Evolutionary conservation across 306 rosid species (phyloP).

Genomic region (Glycine soja): DNA sequence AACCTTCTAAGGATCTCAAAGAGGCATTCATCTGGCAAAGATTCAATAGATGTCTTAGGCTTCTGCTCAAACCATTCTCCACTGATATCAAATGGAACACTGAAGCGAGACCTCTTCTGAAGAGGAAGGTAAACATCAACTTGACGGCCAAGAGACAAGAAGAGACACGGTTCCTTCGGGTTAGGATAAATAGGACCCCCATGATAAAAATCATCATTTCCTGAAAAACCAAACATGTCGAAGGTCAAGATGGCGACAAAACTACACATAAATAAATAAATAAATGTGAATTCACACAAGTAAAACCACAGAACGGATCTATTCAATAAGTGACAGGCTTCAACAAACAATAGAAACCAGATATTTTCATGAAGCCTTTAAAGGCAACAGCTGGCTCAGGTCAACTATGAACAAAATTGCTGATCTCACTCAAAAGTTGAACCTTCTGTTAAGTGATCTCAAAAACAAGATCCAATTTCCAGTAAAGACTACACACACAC

Average conservation of each 20-base stretch:
- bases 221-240: conserved; percentile 57
- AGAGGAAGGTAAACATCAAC: conserved; percentile 71
- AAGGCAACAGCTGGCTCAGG: conserved; percentile 5
- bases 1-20: conserved; percentile 93
- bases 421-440: conserved; percentile 11
- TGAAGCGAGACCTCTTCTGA: conserved; percentile 76
- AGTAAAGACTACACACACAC: no score
- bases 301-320: not conserved
- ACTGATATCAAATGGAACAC: conserved; percentile 61
- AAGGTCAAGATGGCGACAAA: conserved; percentile 15
- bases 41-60: conserved; percentile 69
- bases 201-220: conserved; percentile 75
- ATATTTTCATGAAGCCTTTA: conserved; percentile 27
- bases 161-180: conserved; percentile 78
- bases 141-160: conserved; percentile 76
- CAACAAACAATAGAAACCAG: conserved; percentile 34
- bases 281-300: not conserved
- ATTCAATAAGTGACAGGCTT: not conserved
- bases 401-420: conserved; percentile 31
- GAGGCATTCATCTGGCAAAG: conserved; percentile 91
- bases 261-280: not conserved
- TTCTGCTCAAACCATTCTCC: conserved; percentile 65
- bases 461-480: conserved; percentile 11
- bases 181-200: conserved; percentile 79
- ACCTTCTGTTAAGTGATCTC: not conserved